Percentiles rank a stretch among this genome's conserved stretches.
phyloP scores from a whole-genome alignment of 176 grass and related monocot species.

The Paspalum vaginatum region DNA sequence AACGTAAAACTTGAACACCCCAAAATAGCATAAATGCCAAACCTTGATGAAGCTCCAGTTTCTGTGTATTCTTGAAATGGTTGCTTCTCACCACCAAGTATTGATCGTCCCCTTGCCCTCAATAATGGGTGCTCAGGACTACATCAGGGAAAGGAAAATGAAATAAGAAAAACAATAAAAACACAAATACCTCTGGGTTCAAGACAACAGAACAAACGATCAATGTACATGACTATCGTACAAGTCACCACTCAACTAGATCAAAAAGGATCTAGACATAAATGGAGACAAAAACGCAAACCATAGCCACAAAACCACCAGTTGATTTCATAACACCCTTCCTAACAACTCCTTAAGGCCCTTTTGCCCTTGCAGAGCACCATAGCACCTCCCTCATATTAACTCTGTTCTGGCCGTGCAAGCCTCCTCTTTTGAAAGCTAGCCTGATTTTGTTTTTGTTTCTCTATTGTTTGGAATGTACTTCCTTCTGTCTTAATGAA shows the following conservation, averaged over 20 bases:
- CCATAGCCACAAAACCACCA: constrained; percentile 10
- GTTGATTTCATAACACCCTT: too few relatives aligned
- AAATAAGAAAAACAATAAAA: constrained; percentile 29
- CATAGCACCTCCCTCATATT: too few relatives aligned
- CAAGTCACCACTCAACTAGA: constrained; percentile 10
- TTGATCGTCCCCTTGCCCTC: constrained; percentile 82
- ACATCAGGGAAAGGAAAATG: constrained; percentile 45
- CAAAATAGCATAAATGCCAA: constrained; percentile 16
- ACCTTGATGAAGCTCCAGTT: constrained; percentile 85
- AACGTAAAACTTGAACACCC: constrained; percentile 10
- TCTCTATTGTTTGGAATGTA: too few relatives aligned
- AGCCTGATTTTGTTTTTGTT: too few relatives aligned
- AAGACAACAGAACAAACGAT: constrained; percentile 28
- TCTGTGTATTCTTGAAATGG: constrained; percentile 76
- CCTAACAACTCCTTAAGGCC: too few relatives aligned
- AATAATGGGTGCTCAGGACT: constrained; percentile 89
- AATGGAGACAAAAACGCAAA: constrained; percentile 29
- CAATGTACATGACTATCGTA: constrained; percentile 25
- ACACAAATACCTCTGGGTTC: neutral
- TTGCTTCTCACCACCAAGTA: constrained; percentile 86
- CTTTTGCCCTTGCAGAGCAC: too few relatives aligned
- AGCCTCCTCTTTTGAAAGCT: too few relatives aligned
- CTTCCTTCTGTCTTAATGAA: too few relatives aligned
- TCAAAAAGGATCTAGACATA: constrained; percentile 17
- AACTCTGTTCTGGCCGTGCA: too few relatives aligned